These are phyloP conservation scores for Mycena filopes DNA, from an alignment of 768 basidiomycete species.

Conservation along the genomic window DNA sequence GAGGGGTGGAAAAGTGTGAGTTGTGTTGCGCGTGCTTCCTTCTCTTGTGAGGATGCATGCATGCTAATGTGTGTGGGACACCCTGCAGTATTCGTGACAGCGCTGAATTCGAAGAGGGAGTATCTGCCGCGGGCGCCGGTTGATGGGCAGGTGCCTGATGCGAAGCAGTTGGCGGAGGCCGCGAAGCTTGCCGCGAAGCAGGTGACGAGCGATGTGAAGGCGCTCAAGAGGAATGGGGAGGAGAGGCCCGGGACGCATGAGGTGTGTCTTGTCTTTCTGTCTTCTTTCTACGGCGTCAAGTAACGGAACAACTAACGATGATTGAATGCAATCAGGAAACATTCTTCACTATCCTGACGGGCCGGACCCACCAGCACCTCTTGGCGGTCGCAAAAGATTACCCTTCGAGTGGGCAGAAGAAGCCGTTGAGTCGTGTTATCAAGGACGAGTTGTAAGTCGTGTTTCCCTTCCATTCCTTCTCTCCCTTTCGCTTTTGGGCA, in stretches of 20 bases:
- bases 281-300: no score
- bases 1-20: constrained; percentile 45
- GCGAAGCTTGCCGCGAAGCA: no score
- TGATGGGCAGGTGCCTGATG: constrained; percentile 7
- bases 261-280: constrained; percentile 36
- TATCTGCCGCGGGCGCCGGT: constrained; percentile 15
- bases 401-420: constrained; percentile 37
- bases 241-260: constrained; percentile 53
- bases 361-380: constrained; percentile 59
- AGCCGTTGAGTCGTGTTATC: constrained; percentile 47
- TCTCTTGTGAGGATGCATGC: background rate
- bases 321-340: no score
- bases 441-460: constrained; percentile 50
- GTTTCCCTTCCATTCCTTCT: background rate
- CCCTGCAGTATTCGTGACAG: background rate
- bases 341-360: constrained; percentile 62
- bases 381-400: constrained; percentile 46
- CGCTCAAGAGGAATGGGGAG: constrained; percentile 52
- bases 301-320: no score
- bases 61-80: background rate
- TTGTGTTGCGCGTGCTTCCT: constrained; percentile 11
- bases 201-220: constrained; percentile 56
- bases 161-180: no score
- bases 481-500: no score
- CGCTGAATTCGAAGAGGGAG: background rate